These are phyloP conservation scores for Dalbergia cochinchinensis DNA, from an alignment of 306 rosid species.

Conservation along the genomic window DNA sequence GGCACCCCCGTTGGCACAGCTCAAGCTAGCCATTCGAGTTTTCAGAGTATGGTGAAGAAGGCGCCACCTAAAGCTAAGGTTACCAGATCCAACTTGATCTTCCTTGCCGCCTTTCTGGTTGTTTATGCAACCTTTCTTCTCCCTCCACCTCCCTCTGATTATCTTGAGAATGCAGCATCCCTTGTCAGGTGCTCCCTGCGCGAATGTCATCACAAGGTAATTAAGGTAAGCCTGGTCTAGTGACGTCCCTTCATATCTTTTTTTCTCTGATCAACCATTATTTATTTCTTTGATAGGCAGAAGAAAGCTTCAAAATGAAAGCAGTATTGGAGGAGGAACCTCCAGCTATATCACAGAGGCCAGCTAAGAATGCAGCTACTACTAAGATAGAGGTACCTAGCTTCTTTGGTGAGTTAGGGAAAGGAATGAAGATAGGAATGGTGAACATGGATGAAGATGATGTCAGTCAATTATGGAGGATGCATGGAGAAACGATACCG, in stretches of 20 bases:
- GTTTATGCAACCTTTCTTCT: conserved; percentile 68
- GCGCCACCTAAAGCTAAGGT: conserved; percentile 66
- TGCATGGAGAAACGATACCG: conserved; percentile 35
- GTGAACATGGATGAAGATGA: conserved; percentile 70
- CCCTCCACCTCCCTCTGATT: conserved; percentile 63
- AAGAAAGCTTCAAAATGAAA: conserved; percentile 58
- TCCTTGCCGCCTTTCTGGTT: conserved; percentile 59
- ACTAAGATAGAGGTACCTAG: conserved; percentile 61
- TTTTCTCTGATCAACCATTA: neutral
- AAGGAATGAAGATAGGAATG: conserved; percentile 72
- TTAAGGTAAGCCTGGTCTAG: conserved; percentile 60
- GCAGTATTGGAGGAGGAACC: conserved; percentile 65
- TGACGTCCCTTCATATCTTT: neutral
- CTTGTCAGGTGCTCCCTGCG: conserved; percentile 69
- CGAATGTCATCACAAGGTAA: conserved; percentile 75
- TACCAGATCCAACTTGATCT: conserved; percentile 64
- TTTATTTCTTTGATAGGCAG: conserved; percentile 44
- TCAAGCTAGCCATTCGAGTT: conserved; percentile 42
- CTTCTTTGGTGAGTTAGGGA: conserved; percentile 54
- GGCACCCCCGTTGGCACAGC: neutral
- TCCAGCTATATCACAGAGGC: conserved; percentile 9
- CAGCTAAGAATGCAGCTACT: conserved; percentile 41
- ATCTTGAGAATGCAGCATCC: conserved; percentile 66
- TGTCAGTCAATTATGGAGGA: conserved; percentile 55
- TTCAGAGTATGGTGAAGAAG: conserved; percentile 59